phyloP scores from a whole-genome alignment of 768 basidiomycete species.

The Suillus decipiens region DNA sequence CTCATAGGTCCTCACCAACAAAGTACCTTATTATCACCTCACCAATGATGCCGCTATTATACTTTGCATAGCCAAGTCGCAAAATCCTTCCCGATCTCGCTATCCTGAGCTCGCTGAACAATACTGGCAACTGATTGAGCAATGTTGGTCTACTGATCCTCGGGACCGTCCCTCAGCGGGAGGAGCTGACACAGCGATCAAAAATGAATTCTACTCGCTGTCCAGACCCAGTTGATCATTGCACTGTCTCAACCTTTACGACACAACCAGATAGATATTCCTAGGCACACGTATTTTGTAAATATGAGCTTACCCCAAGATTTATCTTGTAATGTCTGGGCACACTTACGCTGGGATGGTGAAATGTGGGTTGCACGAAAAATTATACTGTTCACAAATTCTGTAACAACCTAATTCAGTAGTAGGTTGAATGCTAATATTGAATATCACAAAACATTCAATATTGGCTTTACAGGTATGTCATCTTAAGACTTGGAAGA shows the following conservation, averaged over 20 bases:
- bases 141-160: slow-evolving; percentile 32
- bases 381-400: too few species aligned
- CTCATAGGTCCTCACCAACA: slow-evolving; percentile 12
- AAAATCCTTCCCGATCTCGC: slow-evolving; percentile 19
- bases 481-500: too few species aligned
- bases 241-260: neutral
- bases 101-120: slow-evolving; percentile 17
- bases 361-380: too few species aligned
- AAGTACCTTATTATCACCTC: slow-evolving; percentile 24
- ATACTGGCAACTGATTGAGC: slow-evolving; percentile 25
- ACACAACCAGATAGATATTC: neutral
- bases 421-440: neutral
- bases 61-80: slow-evolving; percentile 13
- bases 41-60: slow-evolving; percentile 18
- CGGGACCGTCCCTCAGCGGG: neutral
- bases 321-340: too few species aligned
- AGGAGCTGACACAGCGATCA: neutral
- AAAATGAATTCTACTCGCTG: neutral
- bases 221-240: neutral
- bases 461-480: too few species aligned
- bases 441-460: neutral
- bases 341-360: too few species aligned
- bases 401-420: too few species aligned
- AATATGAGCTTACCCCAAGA: neutral
- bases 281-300: neutral